Conservation (phyloP, 345 rosid species). For the Erucastrum elatum region DNA sequence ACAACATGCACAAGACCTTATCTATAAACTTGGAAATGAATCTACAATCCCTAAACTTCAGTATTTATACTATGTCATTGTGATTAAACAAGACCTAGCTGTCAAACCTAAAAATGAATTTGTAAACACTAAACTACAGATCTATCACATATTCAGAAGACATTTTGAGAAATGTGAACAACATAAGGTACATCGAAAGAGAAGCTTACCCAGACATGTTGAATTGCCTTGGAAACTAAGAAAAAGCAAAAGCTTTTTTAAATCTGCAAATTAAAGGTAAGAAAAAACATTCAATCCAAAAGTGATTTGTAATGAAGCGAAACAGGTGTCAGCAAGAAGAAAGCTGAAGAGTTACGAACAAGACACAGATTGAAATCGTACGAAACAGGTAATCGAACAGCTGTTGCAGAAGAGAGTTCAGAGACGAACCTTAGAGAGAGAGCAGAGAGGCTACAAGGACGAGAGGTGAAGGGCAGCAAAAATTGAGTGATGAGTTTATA, state of each 20-base stretch:
- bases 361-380: background rate
- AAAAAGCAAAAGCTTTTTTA: background rate
- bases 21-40: background rate
- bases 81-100: background rate
- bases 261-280: slow-evolving; percentile 10
- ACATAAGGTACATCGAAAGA: background rate
- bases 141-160: background rate
- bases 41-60: background rate
- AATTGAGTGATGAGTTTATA: slow-evolving; percentile 17
- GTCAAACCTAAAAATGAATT: background rate
- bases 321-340: background rate
- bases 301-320: background rate
- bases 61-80: background rate
- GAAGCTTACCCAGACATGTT: slow-evolving; percentile 41
- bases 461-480: background rate
- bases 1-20: background rate
- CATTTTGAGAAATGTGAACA: background rate
- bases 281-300: background rate
- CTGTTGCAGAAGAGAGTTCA: background rate
- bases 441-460: slow-evolving; percentile 9
- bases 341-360: background rate
- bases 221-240: slow-evolving; percentile 7
- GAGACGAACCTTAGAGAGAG: slow-evolving; percentile 22
- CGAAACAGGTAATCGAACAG: background rate
- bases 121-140: background rate